These are phyloP conservation scores for Leucosporidium scottii DNA, from an alignment of 768 basidiomycete species.

Conservation along the genomic window DNA sequence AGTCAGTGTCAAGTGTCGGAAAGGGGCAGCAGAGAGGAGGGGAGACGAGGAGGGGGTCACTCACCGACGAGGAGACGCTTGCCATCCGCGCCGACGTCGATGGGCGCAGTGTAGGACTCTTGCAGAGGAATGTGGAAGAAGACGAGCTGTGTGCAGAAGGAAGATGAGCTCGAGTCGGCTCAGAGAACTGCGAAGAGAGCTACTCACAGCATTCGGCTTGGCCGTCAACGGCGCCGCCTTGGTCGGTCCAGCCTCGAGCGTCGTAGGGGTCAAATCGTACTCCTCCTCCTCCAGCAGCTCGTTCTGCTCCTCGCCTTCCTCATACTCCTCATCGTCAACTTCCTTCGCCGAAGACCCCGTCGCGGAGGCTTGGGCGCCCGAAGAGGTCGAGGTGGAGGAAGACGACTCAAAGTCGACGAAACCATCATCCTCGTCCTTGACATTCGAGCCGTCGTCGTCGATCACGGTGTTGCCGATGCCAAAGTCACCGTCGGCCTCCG, in stretches of 20 bases:
- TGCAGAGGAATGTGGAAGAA: conserved; percentile 95
- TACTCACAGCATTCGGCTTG: conserved; percentile 69
- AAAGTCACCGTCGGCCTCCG: no score
- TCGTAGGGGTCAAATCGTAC: conserved; percentile 1
- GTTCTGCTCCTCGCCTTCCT: not conserved
- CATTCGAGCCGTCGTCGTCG: conserved; percentile 11
- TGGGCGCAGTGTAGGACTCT: conserved; percentile 66
- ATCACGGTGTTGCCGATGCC: not conserved
- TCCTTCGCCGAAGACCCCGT: not conserved
- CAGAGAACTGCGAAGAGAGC: not conserved
- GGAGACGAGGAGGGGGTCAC: conserved; percentile 13
- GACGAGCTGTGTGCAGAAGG: conserved; percentile 54
- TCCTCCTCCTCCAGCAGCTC: conserved; percentile 7
- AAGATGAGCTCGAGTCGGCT: not conserved
- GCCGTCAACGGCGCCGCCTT: conserved; percentile 49
- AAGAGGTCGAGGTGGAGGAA: not conserved
- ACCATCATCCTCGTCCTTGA: not conserved
- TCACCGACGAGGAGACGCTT: conserved; percentile 62
- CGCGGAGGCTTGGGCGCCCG: not conserved
- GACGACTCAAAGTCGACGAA: not conserved
- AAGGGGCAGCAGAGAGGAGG: no score
- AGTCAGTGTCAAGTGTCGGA: no score
- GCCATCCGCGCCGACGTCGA: conserved; percentile 57
- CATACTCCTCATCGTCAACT: not conserved
- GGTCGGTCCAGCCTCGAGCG: conserved; percentile 12